Evolutionary conservation across 1,139 yeast genomes (phyloP).

Genomic region (Arxiozyma heterogenica): DNA sequence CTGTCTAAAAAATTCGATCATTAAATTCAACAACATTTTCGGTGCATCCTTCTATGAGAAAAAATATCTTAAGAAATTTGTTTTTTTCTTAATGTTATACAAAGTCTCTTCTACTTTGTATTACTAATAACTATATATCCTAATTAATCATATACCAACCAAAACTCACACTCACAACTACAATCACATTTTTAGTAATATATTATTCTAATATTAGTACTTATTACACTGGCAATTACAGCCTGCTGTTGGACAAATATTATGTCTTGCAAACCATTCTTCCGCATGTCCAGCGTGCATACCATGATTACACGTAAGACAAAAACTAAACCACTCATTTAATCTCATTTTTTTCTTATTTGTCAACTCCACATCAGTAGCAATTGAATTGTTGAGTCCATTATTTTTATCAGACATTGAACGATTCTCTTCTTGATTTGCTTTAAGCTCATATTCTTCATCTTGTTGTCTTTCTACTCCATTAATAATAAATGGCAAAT

Average conservation of each 20-base stretch:
- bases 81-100: too few relatives aligned
- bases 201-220: slow-evolving; percentile 8
- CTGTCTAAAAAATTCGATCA: too few relatives aligned
- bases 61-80: too few relatives aligned
- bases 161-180: neutral
- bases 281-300: slow-evolving; percentile 93
- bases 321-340: slow-evolving; percentile 74
- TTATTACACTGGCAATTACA: slow-evolving; percentile 70
- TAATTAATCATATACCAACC: too few relatives aligned
- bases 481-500: slow-evolving; percentile 28
- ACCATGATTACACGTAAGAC: slow-evolving; percentile 86
- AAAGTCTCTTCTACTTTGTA: too few relatives aligned
- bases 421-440: slow-evolving; percentile 33
- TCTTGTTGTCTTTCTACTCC: slow-evolving; percentile 18
- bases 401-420: slow-evolving; percentile 30
- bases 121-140: too few relatives aligned
- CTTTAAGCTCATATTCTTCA: neutral
- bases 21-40: too few relatives aligned
- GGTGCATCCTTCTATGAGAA: too few relatives aligned
- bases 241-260: slow-evolving; percentile 89
- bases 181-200: neutral
- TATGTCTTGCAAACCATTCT: slow-evolving; percentile 86
- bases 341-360: slow-evolving; percentile 15
- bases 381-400: neutral
- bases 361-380: neutral